These are phyloP conservation scores for Ampelocalamus luodianensis DNA, from an alignment of 176 grass and related monocot species.

Conservation along the genomic window DNA sequence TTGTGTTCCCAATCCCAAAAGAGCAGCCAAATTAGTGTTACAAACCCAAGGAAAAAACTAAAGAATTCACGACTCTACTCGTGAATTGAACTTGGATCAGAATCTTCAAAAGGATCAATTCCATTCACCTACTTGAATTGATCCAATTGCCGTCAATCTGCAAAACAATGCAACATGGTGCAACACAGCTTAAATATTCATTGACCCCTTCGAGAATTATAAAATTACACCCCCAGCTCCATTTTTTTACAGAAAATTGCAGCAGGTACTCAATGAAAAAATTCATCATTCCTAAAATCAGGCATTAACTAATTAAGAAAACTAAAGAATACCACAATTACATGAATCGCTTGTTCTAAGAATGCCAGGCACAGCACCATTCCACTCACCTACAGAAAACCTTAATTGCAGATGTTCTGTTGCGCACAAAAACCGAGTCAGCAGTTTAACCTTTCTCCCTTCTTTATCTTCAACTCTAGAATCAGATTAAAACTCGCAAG, in stretches of 20 bases:
- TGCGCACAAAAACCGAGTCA: slow-evolving; percentile 23
- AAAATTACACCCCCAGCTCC: background rate
- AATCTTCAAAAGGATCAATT: slow-evolving; percentile 43
- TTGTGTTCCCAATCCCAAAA: slow-evolving; percentile 40
- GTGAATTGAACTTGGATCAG: slow-evolving; percentile 41
- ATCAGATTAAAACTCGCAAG: slow-evolving; percentile 58
- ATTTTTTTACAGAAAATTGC: background rate
- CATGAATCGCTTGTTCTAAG: slow-evolving; percentile 3
- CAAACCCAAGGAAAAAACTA: slow-evolving; percentile 45
- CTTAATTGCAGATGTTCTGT: slow-evolving; percentile 18
- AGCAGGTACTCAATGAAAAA: background rate
- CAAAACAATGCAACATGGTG: slow-evolving; percentile 26
- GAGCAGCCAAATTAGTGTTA: slow-evolving; percentile 44
- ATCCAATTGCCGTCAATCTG: slow-evolving; percentile 50
- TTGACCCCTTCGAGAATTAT: slow-evolving; percentile 6
- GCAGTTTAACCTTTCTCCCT: slow-evolving; percentile 26
- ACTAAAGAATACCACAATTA: background rate
- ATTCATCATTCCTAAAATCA: slow-evolving; percentile 31
- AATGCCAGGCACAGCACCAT: background rate
- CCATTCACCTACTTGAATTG: slow-evolving; percentile 59
- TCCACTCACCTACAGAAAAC: slow-evolving; percentile 38
- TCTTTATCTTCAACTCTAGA: slow-evolving; percentile 56
- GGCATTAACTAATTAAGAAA: slow-evolving; percentile 12
- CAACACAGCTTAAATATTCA: background rate
- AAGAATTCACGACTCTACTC: slow-evolving; percentile 24